These are phyloP conservation scores for Fraxinus latifolia DNA, from an alignment of 305 asterid genomes.

Conservation along the genomic window DNA sequence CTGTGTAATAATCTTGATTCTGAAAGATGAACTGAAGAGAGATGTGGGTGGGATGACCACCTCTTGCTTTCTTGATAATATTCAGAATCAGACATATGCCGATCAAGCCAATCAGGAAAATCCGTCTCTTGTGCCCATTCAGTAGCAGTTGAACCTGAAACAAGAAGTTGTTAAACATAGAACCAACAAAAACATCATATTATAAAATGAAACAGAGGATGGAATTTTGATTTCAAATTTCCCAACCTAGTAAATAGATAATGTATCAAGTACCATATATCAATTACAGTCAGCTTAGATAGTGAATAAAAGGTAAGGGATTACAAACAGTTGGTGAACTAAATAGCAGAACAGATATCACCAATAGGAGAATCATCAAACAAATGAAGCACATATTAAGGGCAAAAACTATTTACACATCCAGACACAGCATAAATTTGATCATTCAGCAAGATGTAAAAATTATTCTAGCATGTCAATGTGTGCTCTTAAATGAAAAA, in stretches of 20 bases:
- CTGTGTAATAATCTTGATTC: constrained; percentile 66
- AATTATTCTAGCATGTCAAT: neutral
- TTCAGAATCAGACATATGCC: constrained; percentile 67
- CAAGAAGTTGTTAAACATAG: constrained; percentile 24
- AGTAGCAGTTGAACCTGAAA: constrained; percentile 89
- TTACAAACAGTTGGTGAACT: neutral
- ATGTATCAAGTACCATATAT: neutral
- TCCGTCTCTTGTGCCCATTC: constrained; percentile 88
- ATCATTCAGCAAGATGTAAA: neutral
- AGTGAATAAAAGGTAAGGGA: neutral
- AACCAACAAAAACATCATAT: constrained; percentile 11
- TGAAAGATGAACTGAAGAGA: constrained; percentile 46
- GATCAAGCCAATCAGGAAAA: constrained; percentile 70
- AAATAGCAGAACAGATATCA: neutral
- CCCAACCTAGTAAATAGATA: neutral
- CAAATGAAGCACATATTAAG: neutral
- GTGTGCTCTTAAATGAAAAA: neutral
- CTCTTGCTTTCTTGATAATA: constrained; percentile 65
- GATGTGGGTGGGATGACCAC: constrained; percentile 90
- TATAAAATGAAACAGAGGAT: neutral
- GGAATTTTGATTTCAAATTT: neutral
- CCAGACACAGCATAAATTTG: neutral
- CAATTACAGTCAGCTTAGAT: neutral
- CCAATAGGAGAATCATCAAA: neutral
- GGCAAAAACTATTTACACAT: neutral